Percentiles rank a stretch among this genome's conserved stretches.
These are phyloP conservation scores for Botrytis pseudocinerea DNA, from an alignment of 2,329 filamentous ascomycete species.

Conservation along the genomic window DNA sequence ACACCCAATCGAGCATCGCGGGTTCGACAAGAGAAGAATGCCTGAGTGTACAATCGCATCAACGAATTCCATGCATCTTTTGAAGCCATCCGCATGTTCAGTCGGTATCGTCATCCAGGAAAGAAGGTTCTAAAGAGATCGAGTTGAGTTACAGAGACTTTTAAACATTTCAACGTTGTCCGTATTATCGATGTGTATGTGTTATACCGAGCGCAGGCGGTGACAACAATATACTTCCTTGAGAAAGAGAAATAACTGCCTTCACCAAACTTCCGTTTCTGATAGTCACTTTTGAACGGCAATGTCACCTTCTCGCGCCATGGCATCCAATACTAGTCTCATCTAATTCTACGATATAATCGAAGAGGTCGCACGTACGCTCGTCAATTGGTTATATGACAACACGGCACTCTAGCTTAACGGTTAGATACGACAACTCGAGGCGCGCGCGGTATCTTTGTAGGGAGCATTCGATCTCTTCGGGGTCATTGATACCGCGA, in stretches of 20 bases:
- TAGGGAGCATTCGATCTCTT: constrained; percentile 2
- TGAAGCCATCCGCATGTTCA: neutral
- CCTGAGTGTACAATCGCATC: neutral
- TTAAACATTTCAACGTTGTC: neutral
- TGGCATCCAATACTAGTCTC: neutral
- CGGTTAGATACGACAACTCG: neutral
- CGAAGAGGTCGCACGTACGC: neutral
- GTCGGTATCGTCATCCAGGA: too few species aligned
- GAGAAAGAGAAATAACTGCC: neutral
- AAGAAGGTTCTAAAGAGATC: too few species aligned
- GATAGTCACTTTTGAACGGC: neutral
- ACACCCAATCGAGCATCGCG: neutral
- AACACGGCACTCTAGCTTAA: neutral
- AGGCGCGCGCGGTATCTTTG: neutral
- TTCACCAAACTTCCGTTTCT: neutral
- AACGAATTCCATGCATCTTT: neutral
- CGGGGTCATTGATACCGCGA: constrained; percentile 4
- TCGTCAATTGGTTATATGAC: constrained; percentile 10
- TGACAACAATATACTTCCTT: neutral
- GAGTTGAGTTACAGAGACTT: neutral
- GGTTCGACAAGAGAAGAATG: neutral
- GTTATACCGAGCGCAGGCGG: neutral
- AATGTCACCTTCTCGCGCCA: neutral
- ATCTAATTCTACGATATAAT: neutral
- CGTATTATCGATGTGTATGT: neutral